Base-by-base conservation (phyloP, 2,329 filamentous ascomycete genomes). In the Colletotrichum scovillei region DNA sequence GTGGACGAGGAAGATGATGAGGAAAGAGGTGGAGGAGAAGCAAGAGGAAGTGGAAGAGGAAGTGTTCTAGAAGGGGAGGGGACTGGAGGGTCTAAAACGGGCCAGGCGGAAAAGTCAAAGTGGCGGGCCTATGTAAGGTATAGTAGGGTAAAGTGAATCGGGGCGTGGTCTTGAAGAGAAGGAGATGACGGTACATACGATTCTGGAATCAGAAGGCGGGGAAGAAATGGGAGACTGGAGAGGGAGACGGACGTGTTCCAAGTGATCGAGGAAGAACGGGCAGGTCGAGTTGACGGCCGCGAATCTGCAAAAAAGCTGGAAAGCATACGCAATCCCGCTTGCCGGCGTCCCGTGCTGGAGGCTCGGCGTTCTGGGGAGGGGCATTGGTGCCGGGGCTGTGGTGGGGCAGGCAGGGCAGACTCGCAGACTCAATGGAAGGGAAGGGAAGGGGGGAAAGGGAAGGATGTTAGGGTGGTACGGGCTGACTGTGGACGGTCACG, bases 301-400 rank as follows among this genome's bases (percentile, higher is more conserved):
- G 67, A 73, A 70, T 49, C 69, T 73, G 70, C 70, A 66, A 73
- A 73, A 67, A 73, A 67, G 42, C 58, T 68, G 52, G 58, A 67
- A 72, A 67, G 72, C 69, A 71, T 74, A 74, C 72, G 72, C 72
- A 74, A 73, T 74, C 72, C 72, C 64, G 64, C 63, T 73, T 74
- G 72, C 72, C 72, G 72, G 69, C 64, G 69, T 74, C 63, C 72
- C 72, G 72, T 66, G 72, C 59, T 56, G n/a, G 56, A 74, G 72
- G 69, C 72, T 74, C 69, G 72, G 72, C 72, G 69, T 53, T 69
- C 72, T 73, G 55, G 67, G 67, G 60, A 65, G 70, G 70, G 70
- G 53, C 60, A 30, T 65, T 73, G 60, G 67, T 68, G 67, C 60
- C 67, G 60, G 70, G 70, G 67, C 55, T 65, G 16, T 62, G 32